Evolutionary conservation across 1,284 basidiomycete genomes (phyloP), one percentile per base, ranked within the genome.

Genomic region (Bothia castanella): DNA sequence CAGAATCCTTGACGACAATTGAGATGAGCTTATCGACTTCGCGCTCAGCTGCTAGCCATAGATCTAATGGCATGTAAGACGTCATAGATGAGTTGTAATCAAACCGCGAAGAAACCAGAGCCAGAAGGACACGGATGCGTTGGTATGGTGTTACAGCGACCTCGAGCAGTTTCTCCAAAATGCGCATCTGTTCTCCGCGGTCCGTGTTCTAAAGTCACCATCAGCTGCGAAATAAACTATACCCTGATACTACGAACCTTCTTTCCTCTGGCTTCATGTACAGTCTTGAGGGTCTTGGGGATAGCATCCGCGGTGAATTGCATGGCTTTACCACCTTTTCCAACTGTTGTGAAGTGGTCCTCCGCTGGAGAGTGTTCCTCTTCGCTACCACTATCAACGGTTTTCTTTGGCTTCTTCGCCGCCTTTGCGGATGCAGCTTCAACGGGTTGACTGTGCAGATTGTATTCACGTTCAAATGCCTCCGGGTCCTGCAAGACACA

Each of bases 241-340:
- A 41, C 10, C 8, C 16, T 19, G 54, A 9, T 9, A 25, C 9
- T 25, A 25, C 74, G 35, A 46, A 92, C 92, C 83, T 99, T 99
- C 72, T 94, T 92, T 29, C 97, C 97, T 58, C 97, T 85, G 41
- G 92, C 92, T 65, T 99, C 97, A 67, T 97, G 87, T 38, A 99
- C 86, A 38, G 87, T 80, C 61, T 92, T 86, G 27, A 99, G 80
- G 57, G 87, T 91, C 74, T 97, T 97, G 78, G 95, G 94, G 60
- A 99, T 89, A 42, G 85, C 83, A 52, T 98, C 96, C 9, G 91
- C 73, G 5, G 92, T 92, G 61, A 91, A 88, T 56, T 85, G 84
- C 69, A 93, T 81, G 13, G 80, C 78, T 67, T 89, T 93, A 32
- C 94, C 94, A 45, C 91, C 92, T 63, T 86, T 92, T 36, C 94